Evolutionary conservation across 768 basidiomycete genomes (phyloP).

Genomic region (Naganishia onofrii): DNA sequence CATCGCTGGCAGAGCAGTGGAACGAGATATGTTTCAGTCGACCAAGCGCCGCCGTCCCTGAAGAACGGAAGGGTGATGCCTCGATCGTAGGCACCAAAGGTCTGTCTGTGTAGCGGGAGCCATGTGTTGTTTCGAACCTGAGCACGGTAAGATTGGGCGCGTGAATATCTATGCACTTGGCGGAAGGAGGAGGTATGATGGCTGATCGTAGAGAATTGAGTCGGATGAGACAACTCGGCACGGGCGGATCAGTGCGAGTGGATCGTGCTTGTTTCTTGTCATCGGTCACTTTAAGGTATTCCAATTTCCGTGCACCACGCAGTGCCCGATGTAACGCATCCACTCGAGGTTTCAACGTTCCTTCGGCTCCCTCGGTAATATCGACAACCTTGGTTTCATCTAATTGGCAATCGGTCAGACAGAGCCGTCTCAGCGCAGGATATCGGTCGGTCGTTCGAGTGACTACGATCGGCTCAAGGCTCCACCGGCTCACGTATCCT

Average conservation of each 20-base stretch:
- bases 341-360: not conserved
- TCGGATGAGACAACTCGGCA: not conserved
- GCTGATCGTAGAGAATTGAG: not conserved
- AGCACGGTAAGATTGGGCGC: not conserved
- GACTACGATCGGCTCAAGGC: too few relatives aligned
- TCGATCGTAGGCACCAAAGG: not conserved
- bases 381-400: not conserved
- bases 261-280: not conserved
- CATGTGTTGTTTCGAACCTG: not conserved
- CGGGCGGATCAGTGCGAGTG: not conserved
- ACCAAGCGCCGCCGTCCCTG: not conserved
- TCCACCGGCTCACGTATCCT: not conserved
- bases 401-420: not conserved
- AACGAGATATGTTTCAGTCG: not conserved
- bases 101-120: not conserved
- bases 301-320: not conserved
- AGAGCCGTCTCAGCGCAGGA: not conserved
- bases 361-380: not conserved
- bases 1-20: not conserved
- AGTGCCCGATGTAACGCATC: not conserved
- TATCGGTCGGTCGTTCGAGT: not conserved
- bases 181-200: not conserved
- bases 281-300: not conserved
- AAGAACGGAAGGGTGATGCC: not conserved
- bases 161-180: not conserved